phyloP scores from a whole-genome alignment of 768 basidiomycete genomes.

The Russula sp. region DNA sequence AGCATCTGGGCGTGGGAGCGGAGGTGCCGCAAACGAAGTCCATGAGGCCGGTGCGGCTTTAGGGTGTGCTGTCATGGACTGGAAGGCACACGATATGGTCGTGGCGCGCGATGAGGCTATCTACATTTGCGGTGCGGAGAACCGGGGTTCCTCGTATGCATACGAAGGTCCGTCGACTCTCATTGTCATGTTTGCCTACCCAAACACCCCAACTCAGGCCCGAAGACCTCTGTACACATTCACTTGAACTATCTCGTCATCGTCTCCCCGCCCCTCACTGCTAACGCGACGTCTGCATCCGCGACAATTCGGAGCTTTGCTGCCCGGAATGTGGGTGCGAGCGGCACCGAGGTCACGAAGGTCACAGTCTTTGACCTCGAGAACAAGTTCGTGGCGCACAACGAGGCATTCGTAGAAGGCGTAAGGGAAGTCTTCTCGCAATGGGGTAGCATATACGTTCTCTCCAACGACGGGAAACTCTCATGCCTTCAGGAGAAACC shows the following conservation, averaged over 20 bases:
- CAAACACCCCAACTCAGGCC: conserved; percentile 44
- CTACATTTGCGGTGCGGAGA: conserved; percentile 79
- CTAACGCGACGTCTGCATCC: conserved; percentile 61
- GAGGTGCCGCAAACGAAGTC: conserved; percentile 61
- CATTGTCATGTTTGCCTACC: background rate
- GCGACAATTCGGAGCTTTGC: conserved; percentile 75
- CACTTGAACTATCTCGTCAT: conserved; percentile 87
- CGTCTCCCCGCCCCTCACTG: conserved; percentile 79
- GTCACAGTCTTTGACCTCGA: conserved; percentile 88
- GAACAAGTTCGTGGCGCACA: conserved; percentile 87
- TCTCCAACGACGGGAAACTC: conserved; percentile 77
- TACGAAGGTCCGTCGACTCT: conserved; percentile 67
- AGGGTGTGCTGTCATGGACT: conserved; percentile 82
- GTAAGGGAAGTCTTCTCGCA: conserved; percentile 79
- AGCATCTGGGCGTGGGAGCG: conserved; percentile 67
- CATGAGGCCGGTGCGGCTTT: conserved; percentile 86
- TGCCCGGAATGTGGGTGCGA: conserved; percentile 46
- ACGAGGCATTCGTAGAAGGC: conserved; percentile 76
- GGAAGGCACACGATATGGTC: conserved; percentile 67
- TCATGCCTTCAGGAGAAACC: conserved; percentile 71
- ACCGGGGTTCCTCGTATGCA: conserved; percentile 80
- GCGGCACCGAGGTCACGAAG: conserved; percentile 63
- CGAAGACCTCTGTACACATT: conserved; percentile 72
- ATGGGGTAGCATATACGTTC: conserved; percentile 76
- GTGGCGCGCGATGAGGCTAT: conserved; percentile 91